Percentiles rank a stretch among this genome's conserved stretches.
Evolutionary conservation across 2,329 filamentous ascomycete species (phyloP).

Genomic region (Dothideomycetes sp.): DNA sequence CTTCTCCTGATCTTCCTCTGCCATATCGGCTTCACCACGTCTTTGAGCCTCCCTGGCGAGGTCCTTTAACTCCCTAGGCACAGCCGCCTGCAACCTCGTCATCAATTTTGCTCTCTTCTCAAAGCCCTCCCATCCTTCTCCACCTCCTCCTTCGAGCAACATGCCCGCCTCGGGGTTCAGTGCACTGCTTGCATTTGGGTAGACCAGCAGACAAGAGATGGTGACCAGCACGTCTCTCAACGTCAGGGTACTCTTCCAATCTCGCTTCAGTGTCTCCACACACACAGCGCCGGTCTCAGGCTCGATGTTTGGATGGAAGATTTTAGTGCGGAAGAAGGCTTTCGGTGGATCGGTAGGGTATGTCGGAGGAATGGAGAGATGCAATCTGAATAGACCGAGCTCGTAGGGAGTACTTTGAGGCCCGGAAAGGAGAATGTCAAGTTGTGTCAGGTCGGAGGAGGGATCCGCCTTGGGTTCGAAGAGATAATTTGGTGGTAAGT

Average conservation of each 20-base stretch:
- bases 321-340: conserved; percentile 48
- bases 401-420: conserved; percentile 50
- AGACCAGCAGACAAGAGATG: conserved; percentile 51
- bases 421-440: conserved; percentile 48
- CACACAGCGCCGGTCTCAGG: conserved; percentile 51
- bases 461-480: conserved; percentile 32
- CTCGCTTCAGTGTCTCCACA: conserved; percentile 53
- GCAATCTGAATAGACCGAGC: conserved; percentile 47
- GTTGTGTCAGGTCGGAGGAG: conserved; percentile 44
- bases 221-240: conserved; percentile 48
- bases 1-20: no score
- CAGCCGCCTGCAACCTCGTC: conserved; percentile 49
- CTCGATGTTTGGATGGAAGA: conserved; percentile 57
- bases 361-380: conserved; percentile 47
- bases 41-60: conserved; percentile 43
- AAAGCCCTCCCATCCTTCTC: conserved; percentile 39
- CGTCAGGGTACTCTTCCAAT: conserved; percentile 49
- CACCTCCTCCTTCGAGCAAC: conserved; percentile 37
- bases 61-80: conserved; percentile 34
- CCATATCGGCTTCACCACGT: conserved; percentile 31
- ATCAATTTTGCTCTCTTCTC: conserved; percentile 47
- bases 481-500: conserved; percentile 51
- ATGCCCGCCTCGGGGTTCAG: conserved; percentile 50
- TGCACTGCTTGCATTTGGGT: conserved; percentile 54
- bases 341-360: conserved; percentile 44